phyloP scores from a whole-genome alignment of 179 eudicot genomes.

The Camellia oleifera region DNA sequence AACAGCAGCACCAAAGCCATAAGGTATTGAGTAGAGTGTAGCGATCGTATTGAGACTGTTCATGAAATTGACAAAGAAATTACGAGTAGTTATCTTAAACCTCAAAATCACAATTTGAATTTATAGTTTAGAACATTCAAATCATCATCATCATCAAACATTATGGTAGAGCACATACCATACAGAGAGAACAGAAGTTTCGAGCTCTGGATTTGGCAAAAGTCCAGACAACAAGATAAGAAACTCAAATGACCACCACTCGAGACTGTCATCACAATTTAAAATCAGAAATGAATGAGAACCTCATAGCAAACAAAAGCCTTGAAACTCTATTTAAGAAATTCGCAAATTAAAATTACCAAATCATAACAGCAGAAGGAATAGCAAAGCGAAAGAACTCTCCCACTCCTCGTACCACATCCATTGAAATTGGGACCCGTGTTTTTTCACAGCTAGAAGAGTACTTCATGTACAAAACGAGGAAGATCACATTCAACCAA shows the following conservation, averaged over 20 bases:
- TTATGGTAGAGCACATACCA: slow-evolving; percentile 32
- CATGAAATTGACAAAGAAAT: background rate
- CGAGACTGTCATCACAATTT: slow-evolving; percentile 31
- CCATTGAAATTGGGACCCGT: slow-evolving; percentile 30
- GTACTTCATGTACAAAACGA: slow-evolving; percentile 29
- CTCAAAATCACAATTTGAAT: too few species aligned
- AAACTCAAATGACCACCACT: slow-evolving; percentile 83
- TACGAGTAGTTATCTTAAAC: too few species aligned
- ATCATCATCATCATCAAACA: too few species aligned
- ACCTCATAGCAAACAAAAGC: background rate
- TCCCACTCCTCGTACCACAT: slow-evolving; percentile 29
- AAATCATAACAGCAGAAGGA: slow-evolving; percentile 44
- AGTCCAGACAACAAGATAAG: slow-evolving; percentile 59
- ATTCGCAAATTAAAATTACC: slow-evolving; percentile 18
- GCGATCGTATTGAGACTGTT: slow-evolving; percentile 51
- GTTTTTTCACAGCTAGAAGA: slow-evolving; percentile 34
- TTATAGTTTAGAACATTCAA: too few species aligned
- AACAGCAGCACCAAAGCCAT: slow-evolving; percentile 36
- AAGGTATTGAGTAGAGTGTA: slow-evolving; percentile 60
- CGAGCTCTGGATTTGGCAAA: slow-evolving; percentile 57
- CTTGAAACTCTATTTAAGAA: background rate
- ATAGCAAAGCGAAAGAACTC: slow-evolving; percentile 38
- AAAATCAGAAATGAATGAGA: background rate
- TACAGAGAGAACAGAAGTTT: slow-evolving; percentile 61
- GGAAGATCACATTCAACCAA: slow-evolving; percentile 36